Evolutionary conservation across 768 basidiomycete genomes (phyloP).

Genomic region (Lactarius pseudohatsudake): DNA sequence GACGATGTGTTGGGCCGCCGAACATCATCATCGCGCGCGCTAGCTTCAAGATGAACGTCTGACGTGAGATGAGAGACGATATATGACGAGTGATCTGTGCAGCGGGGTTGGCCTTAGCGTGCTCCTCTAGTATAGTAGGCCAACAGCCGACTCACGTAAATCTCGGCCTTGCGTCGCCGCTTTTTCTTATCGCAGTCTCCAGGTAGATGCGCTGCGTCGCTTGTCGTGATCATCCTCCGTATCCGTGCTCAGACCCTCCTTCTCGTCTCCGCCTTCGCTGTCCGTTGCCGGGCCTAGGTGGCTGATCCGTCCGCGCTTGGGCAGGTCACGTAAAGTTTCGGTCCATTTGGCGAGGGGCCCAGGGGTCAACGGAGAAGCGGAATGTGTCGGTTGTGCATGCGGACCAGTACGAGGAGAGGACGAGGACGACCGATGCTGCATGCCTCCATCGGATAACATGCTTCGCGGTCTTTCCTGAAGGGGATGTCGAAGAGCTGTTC

Average conservation of each 20-base stretch:
- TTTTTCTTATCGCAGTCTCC: conserved; percentile 43
- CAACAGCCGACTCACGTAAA: conserved; percentile 56
- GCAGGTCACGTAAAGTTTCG: conserved; percentile 42
- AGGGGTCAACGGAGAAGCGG: neutral
- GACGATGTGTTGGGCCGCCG: conserved; percentile 78
- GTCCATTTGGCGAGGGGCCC: conserved; percentile 36
- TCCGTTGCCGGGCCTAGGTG: conserved; percentile 35
- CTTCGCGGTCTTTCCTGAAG: conserved; percentile 24
- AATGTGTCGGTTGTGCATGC: neutral
- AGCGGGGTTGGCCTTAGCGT: neutral
- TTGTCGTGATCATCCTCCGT: conserved; percentile 23
- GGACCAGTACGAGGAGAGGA: neutral
- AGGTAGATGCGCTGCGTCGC: conserved; percentile 32
- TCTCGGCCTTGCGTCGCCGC: conserved; percentile 59
- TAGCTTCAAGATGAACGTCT: conserved; percentile 84
- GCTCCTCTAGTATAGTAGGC: neutral
- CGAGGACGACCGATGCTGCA: conserved; percentile 3
- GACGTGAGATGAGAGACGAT: conserved; percentile 75
- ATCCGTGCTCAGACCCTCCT: conserved; percentile 29
- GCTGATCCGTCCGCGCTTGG: conserved; percentile 34
- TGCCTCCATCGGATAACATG: conserved; percentile 22
- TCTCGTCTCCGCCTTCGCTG: conserved; percentile 34
- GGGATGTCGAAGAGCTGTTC: conserved; percentile 5
- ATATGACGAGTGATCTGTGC: conserved; percentile 77
- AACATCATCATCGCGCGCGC: conserved; percentile 89